Evolutionary conservation across 306 rosid genomes (phyloP), one percentile per base, ranked within the genome.

Genomic region (Coriaria nepalensis): DNA sequence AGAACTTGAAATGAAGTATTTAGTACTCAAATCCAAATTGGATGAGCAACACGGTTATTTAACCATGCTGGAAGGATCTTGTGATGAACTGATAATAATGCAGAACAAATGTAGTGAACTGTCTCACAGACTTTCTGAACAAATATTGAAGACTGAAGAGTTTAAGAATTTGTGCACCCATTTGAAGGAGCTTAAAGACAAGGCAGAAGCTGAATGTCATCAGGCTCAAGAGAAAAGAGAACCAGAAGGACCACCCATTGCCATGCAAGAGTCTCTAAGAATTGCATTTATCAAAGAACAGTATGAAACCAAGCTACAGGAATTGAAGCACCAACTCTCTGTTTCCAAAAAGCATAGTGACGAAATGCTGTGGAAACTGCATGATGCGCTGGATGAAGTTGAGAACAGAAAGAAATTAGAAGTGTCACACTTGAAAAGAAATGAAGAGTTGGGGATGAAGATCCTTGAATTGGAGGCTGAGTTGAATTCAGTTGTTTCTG

Each of bases 241-340:
- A 59, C 70, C 74, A 32, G 98, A 79, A 73, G 87, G 69, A 45
- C 78, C 78, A 9, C 82, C 78, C 5, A 60, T 52, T 55, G 80
- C 78, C 35, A 60, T 79, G 76, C 96, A 79, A 53, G 98, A 92
- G 62, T 92, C 98, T 10, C 66, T 92, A 67, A 92, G 98, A 71
- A 92, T 92, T 49, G 96, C 84, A 50, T 92, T 92, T 70, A 78
- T 92, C 74, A 85, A 82, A 81, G 98, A 92, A 52, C 98, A 92
- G 54, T 82, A 82, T 53, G 98, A 92, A 74, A 73, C 94, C 29
- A 92, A 73, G 77, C 68, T 92, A 79, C 94, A 85, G 72, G 98
- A 92, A 73, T 68, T 79, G 59, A 86, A 72, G 54, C 94, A 79
- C 33, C 93, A 78, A 57, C 85, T 85, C 58, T 73, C 88, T 56